phyloP scores from a whole-genome alignment of 208 protist species.

The Crithidia sp. region DNA sequence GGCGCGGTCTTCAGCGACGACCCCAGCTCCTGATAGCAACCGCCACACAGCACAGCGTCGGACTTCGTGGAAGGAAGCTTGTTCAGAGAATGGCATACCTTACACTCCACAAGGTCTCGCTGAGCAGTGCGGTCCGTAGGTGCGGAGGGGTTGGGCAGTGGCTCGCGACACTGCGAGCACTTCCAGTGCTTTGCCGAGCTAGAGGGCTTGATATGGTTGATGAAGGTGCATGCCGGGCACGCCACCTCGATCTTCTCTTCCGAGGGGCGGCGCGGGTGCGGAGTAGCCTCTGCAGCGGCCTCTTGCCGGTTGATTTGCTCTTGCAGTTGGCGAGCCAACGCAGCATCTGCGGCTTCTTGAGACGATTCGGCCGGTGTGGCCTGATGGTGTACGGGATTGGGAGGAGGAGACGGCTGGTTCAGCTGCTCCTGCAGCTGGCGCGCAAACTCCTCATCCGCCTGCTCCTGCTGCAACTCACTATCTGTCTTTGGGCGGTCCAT shows the following conservation, averaged over 20 bases:
- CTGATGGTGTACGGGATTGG: neutral
- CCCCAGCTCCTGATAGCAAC: constrained; percentile 60
- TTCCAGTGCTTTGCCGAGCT: constrained; percentile 41
- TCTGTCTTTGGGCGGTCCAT: constrained; percentile 46
- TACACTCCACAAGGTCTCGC: constrained; percentile 50
- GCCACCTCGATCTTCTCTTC: constrained; percentile 28
- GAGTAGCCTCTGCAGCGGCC: neutral
- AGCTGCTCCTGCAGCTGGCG: constrained; percentile 69
- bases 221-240: constrained; percentile 70
- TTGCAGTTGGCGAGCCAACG: constrained; percentile 37
- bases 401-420: constrained; percentile 16
- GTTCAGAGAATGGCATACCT: constrained; percentile 59
- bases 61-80: constrained; percentile 51
- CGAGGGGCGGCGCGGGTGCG: neutral
- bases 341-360: constrained; percentile 36
- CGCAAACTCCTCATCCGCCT: constrained; percentile 61
- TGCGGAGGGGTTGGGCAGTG: constrained; percentile 25
- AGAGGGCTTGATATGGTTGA: constrained; percentile 53
- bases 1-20: constrained; percentile 4
- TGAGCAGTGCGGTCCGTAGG: neutral
- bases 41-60: constrained; percentile 73
- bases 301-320: constrained; percentile 37
- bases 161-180: constrained; percentile 61
- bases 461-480: constrained; percentile 52
- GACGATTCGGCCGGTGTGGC: neutral